Evolutionary conservation across 228 moss, liverwort and hornwort genomes (phyloP).

Genomic region (Sphagnum magellanicum): DNA sequence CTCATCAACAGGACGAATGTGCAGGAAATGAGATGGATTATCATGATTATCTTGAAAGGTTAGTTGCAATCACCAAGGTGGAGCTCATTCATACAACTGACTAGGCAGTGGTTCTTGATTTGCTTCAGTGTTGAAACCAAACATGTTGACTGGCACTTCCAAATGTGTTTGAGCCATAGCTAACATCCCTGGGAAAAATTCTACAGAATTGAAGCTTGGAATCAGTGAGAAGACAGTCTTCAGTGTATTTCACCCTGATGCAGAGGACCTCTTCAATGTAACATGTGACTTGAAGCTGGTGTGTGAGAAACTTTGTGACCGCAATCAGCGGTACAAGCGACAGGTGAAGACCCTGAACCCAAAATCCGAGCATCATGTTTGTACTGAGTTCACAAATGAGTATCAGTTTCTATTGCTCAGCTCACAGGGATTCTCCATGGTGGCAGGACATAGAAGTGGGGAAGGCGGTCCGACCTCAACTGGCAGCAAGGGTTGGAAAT

Average conservation of each 20-base stretch:
- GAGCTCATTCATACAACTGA: no score
- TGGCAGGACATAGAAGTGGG: constrained; percentile 90
- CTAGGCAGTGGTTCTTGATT: no score
- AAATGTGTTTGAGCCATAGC: no score
- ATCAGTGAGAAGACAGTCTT: constrained; percentile 91
- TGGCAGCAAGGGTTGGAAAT: constrained; percentile 60
- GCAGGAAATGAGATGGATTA: constrained; percentile 85
- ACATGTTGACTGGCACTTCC: no score
- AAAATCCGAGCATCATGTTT: no score
- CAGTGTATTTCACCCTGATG: constrained; percentile 86
- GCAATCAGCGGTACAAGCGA: constrained; percentile 55
- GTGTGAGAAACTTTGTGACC: constrained; percentile 74
- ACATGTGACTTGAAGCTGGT: constrained; percentile 76
- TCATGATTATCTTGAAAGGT: constrained; percentile 97
- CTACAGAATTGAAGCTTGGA: constrained; percentile 77
- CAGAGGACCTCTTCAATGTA: constrained; percentile 77
- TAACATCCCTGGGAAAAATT: background rate
- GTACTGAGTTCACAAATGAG: no score
- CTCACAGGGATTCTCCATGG: background rate
- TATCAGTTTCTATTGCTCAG: no score
- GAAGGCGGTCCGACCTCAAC: constrained; percentile 82
- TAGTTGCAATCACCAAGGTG: no score
- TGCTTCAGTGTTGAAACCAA: no score
- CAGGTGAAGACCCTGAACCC: constrained; percentile 33
- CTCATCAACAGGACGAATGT: constrained; percentile 82